Evolutionary conservation across 768 basidiomycete genomes (phyloP).

Genomic region (Kwoniella dendrophila): DNA sequence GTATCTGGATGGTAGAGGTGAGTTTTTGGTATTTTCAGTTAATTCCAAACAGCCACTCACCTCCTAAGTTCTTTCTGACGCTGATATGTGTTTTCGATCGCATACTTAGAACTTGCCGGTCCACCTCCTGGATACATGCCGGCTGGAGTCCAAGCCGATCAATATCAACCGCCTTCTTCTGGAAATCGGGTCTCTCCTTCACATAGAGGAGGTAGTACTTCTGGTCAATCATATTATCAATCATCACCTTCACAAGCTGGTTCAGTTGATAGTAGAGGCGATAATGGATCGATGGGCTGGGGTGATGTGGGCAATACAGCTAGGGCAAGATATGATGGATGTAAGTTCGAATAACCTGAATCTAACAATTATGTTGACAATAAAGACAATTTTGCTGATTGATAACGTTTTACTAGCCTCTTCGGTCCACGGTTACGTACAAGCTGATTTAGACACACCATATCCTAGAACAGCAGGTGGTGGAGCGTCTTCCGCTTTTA

Average conservation of each 20-base stretch:
- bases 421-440: conserved; percentile 19
- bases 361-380: not conserved
- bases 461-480: conserved; percentile 34
- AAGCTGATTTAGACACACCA: conserved; percentile 47
- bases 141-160: conserved; percentile 40
- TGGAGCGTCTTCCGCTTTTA: conserved; percentile 34
- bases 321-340: conserved; percentile 45
- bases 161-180: not conserved
- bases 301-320: conserved; percentile 27
- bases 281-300: conserved; percentile 30
- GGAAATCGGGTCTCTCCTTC: conserved; percentile 13
- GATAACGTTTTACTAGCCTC: conserved; percentile 11
- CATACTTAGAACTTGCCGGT: conserved; percentile 50
- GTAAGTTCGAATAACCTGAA: conserved; percentile 26
- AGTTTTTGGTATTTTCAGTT: too few relatives aligned
- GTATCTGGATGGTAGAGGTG: conserved; percentile 51
- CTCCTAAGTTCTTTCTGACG: conserved; percentile 6
- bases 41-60: too few relatives aligned
- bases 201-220: conserved; percentile 11
- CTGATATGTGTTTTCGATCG: too few relatives aligned
- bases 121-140: conserved; percentile 47
- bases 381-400: not conserved
- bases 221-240: conserved; percentile 13
- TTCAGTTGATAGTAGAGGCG: too few relatives aligned
- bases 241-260: conserved; percentile 6